phyloP scores from a whole-genome alignment of 371 early-diverging fungal genomes.

The Massospora cicadina region DNA sequence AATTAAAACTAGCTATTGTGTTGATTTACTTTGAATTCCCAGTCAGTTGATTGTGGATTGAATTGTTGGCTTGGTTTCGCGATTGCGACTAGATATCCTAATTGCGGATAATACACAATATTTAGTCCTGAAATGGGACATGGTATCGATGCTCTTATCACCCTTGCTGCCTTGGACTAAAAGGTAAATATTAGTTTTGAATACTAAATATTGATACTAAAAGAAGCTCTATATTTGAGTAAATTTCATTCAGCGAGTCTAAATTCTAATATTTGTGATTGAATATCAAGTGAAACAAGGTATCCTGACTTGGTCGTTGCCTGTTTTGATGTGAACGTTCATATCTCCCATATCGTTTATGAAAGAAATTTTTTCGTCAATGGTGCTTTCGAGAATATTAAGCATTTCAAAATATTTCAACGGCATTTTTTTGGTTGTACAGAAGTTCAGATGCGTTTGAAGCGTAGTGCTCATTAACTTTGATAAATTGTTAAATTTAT shows the following conservation, averaged over 20 bases:
- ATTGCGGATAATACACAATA: constrained; percentile 11
- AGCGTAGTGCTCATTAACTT: background rate
- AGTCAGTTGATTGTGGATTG: background rate
- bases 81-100: constrained; percentile 1
- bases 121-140: background rate
- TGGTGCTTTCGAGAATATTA: background rate
- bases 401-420: background rate
- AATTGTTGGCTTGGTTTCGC: background rate
- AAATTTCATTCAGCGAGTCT: constrained; percentile 2
- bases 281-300: too few relatives aligned
- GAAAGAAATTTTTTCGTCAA: background rate
- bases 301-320: background rate
- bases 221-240: constrained; percentile 1
- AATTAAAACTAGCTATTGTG: background rate
- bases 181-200: background rate
- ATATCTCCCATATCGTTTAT: background rate
- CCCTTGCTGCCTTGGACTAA: background rate
- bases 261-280: constrained; percentile 1
- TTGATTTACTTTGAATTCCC: constrained; percentile 8
- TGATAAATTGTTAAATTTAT: background rate
- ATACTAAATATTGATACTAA: background rate
- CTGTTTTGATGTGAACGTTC: background rate
- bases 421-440: background rate
- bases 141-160: background rate
- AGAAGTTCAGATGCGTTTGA: background rate